Evolutionary conservation across 2,329 filamentous ascomycete species (phyloP).

Genomic region (Talaromyces verruculosus): DNA sequence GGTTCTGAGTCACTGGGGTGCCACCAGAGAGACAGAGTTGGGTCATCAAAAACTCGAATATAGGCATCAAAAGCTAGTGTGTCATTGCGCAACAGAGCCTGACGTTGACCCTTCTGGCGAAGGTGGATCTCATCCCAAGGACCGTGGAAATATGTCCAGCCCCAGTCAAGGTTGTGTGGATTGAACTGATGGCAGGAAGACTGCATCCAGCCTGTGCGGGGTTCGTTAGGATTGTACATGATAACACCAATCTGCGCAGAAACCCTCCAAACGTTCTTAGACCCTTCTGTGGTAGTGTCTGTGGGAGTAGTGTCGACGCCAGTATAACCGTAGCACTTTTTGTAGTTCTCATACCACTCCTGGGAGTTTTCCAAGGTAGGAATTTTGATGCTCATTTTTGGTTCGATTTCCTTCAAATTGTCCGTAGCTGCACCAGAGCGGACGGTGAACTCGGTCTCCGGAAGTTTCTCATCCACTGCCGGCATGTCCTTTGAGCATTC

Average conservation of each 20-base stretch:
- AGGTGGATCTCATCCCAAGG: conserved; percentile 59
- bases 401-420: conserved; percentile 32
- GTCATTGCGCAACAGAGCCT: conserved; percentile 60
- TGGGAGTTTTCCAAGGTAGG: conserved; percentile 30
- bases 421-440: conserved; percentile 40
- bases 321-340: conserved; percentile 28
- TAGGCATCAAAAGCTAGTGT: conserved; percentile 63
- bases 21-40: conserved; percentile 62
- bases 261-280: conserved; percentile 43
- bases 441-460: conserved; percentile 44
- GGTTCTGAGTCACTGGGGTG: conserved; percentile 55
- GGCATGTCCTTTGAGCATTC: conserved; percentile 58
- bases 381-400: conserved; percentile 36
- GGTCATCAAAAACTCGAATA: conserved; percentile 60
- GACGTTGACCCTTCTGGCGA: conserved; percentile 58
- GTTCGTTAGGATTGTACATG: conserved; percentile 63
- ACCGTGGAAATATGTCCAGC: conserved; percentile 62
- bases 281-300: conserved; percentile 12
- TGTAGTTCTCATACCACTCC: conserved; percentile 36
- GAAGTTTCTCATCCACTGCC: conserved; percentile 36
- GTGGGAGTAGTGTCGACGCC: conserved; percentile 19
- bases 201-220: conserved; percentile 57
- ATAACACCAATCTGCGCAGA: conserved; percentile 63
- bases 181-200: conserved; percentile 61
- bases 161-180: conserved; percentile 60